Evolutionary conservation across 2,329 filamentous ascomycete species (phyloP).

Genomic region (Graphilbum fragrans): DNA sequence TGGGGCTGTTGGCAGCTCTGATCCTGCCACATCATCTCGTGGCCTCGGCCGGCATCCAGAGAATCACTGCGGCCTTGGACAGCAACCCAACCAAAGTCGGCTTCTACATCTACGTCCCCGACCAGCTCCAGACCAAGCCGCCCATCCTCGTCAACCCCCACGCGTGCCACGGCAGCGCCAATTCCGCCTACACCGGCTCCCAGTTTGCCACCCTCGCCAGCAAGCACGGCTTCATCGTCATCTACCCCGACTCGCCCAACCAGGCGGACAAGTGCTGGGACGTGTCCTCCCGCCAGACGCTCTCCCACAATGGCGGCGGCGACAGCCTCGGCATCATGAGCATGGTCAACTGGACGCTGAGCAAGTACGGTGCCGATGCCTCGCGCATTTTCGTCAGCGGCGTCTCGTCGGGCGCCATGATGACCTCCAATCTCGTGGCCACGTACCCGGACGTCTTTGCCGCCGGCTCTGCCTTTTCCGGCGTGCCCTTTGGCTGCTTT

Average conservation of each 20-base stretch:
- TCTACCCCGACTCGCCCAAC: slow-evolving; percentile 26
- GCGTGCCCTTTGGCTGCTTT: slow-evolving; percentile 36
- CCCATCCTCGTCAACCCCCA: slow-evolving; percentile 43
- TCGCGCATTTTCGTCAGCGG: slow-evolving; percentile 38
- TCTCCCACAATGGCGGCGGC: slow-evolving; percentile 36
- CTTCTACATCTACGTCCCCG: slow-evolving; percentile 40
- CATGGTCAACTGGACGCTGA: slow-evolving; percentile 39
- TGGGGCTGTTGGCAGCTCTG: too few relatives aligned
- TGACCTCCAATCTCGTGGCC: slow-evolving; percentile 39
- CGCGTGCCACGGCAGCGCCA: slow-evolving; percentile 43
- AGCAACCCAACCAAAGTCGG: slow-evolving; percentile 37
- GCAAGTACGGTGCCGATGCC: slow-evolving; percentile 31
- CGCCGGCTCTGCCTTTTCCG: slow-evolving; percentile 32
- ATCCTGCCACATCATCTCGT: too few relatives aligned
- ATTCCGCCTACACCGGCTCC: slow-evolving; percentile 33
- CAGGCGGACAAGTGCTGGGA: slow-evolving; percentile 43
- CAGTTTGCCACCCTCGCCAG: slow-evolving; percentile 42
- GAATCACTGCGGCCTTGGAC: slow-evolving; percentile 13
- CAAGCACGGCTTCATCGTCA: slow-evolving; percentile 38
- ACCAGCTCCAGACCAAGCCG: slow-evolving; percentile 27
- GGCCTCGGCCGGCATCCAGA: slow-evolving; percentile 1
- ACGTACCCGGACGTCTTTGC: slow-evolving; percentile 40
- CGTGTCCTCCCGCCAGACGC: slow-evolving; percentile 35
- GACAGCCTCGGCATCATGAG: slow-evolving; percentile 39
- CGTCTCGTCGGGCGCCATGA: slow-evolving; percentile 40